Base-by-base conservation (phyloP, 2,329 filamentous ascomycete species). In the Clonostachys byssicola region DNA sequence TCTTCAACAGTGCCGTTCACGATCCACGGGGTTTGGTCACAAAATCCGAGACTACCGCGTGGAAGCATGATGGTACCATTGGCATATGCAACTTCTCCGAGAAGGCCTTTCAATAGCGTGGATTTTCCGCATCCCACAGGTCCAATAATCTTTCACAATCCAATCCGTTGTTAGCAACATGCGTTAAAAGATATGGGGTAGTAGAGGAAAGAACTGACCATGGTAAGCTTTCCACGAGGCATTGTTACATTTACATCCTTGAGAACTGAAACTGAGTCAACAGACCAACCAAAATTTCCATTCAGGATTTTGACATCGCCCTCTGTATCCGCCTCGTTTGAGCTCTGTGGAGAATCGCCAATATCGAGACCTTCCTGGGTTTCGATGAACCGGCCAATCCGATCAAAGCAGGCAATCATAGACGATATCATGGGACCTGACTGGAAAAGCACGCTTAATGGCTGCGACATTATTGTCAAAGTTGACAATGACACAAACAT, bases 1-100 rank as follows among this genome's bases (percentile, higher is more conserved):
- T 68, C 51, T 8, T 59, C 58, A n/a, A 75, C 54, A 0, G 63
- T 66, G 2, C 52, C 58, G 47, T 75, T 74, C 5, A 60, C 60
- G 2, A 74, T 59, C 70, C 72, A 77, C 1, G 72, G 64, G 0
- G 56, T 59, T 45, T 77, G 73, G 41, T 66, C 64, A 46, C 70
- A 74, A 52, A 68, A 75, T 0, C 65, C 69, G 12, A 70, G 49
- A 18, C 59, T 60, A 3, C 59, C 60, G 1, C 47, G 53, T 0
- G 57, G 50, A 1, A 54, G 49, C 2, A 60, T 47, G 14, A 69
- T 49, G 0, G 45, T 46, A 1, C 67, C 68, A 1, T 51, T 47
- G 1, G 56, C 42, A 4, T 55, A 46, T 1, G 52, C 42, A 1
- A 63, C 50, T 47, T 72, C 71, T 1, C 70, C 67, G 0, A 72